A percentile compares a stretch with the other conserved stretches of the same genome.
Conservation (phyloP, 306 rosid genomes). For the Cicer arietinum region DNA sequence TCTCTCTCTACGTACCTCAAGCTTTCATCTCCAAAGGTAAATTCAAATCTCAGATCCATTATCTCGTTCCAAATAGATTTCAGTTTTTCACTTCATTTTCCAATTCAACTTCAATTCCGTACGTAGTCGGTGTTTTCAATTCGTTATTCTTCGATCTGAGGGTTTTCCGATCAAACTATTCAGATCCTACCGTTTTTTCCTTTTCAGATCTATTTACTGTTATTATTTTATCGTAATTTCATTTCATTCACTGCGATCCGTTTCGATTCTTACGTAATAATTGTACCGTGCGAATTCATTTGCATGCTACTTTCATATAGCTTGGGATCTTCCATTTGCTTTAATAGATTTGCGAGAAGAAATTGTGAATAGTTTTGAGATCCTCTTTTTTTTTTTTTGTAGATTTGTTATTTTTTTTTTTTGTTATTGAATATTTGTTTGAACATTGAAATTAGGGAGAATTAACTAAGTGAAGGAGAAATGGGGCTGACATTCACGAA, state of each 20-base stretch:
- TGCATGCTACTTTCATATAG: slow-evolving; percentile 22
- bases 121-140: not conserved
- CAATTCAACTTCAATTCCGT: not conserved
- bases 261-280: slow-evolving; percentile 28
- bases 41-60: slow-evolving; percentile 47
- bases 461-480: slow-evolving; percentile 57
- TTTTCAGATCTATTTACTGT: slow-evolving; percentile 42
- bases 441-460: slow-evolving; percentile 43
- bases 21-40: slow-evolving; percentile 61
- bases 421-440: not conserved
- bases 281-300: slow-evolving; percentile 8
- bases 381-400: not conserved
- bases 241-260: slow-evolving; percentile 24
- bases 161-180: slow-evolving; percentile 26
- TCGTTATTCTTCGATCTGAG: slow-evolving; percentile 37
- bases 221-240: not conserved
- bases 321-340: slow-evolving; percentile 47
- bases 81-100: not conserved
- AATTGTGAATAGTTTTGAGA: not conserved
- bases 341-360: slow-evolving; percentile 6
- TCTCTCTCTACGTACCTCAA: slow-evolving; percentile 24
- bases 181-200: slow-evolving; percentile 50
- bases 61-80: not conserved
- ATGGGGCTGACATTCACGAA: slow-evolving; percentile 99
- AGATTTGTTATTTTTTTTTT: not conserved